Evolutionary conservation across 2,329 filamentous ascomycete genomes (phyloP).

Genomic region (Colletotrichum tofieldiae): DNA sequence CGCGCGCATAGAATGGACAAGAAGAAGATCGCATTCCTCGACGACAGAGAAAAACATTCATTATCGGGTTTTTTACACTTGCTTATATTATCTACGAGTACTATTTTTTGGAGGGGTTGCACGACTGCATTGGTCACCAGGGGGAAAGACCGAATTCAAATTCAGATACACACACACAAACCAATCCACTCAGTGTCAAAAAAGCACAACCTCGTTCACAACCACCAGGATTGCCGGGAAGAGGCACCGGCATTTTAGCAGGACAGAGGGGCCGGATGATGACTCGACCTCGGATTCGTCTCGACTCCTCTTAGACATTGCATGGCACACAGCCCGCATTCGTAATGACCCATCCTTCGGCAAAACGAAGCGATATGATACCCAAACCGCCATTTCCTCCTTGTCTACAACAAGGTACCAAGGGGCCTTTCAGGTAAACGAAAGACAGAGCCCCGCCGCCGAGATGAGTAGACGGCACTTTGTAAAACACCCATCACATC

Average conservation of each 20-base stretch:
- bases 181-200: conserved; percentile 39
- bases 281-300: not conserved
- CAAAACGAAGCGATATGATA: conserved; percentile 1
- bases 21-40: conserved; percentile 17
- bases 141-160: conserved; percentile 19
- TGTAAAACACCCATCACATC: not conserved
- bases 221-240: not conserved
- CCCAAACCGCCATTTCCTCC: not conserved
- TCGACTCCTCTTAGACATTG: not conserved
- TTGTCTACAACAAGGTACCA: not conserved
- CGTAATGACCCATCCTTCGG: not conserved
- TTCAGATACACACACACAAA: conserved; percentile 38
- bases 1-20: conserved; percentile 30
- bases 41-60: conserved; percentile 26
- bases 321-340: not conserved
- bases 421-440: not conserved
- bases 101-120: conserved; percentile 21
- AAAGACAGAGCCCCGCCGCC: not conserved
- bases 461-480: not conserved
- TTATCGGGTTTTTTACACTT: conserved; percentile 25
- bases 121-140: conserved; percentile 23
- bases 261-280: not conserved
- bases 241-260: not conserved
- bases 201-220: conserved; percentile 16
- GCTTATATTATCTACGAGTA: conserved; percentile 28